These are phyloP conservation scores for Adenanthera pavonina DNA, from an alignment of 306 rosid species.

Conservation along the genomic window DNA sequence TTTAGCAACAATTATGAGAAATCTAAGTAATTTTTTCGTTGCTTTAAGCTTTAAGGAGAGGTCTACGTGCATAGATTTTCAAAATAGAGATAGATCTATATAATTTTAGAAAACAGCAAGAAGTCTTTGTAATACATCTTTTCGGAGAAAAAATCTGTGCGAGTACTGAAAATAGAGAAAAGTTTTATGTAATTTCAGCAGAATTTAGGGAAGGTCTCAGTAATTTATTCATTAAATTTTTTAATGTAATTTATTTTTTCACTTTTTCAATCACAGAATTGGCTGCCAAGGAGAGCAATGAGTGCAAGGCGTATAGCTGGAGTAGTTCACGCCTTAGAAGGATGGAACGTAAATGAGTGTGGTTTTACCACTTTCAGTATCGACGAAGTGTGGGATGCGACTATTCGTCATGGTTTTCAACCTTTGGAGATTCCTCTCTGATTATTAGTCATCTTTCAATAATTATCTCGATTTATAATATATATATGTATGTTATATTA, in stretches of 20 bases:
- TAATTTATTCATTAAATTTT: not conserved
- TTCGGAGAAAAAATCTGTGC: too few species aligned
- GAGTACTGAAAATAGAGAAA: too few species aligned
- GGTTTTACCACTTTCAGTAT: not conserved
- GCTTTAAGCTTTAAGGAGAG: too few species aligned
- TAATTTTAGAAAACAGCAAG: too few species aligned
- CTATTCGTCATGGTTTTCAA: conserved; percentile 9
- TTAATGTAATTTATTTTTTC: not conserved
- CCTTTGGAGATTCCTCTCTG: not conserved
- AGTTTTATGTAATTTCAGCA: too few species aligned
- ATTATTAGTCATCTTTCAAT: not conserved
- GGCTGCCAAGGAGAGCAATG: conserved; percentile 12
- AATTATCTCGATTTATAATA: not conserved
- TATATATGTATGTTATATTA: too few species aligned
- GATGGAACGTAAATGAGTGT: not conserved
- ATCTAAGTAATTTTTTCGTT: too few species aligned
- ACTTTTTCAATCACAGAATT: not conserved
- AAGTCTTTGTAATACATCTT: too few species aligned
- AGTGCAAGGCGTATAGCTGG: conserved; percentile 17
- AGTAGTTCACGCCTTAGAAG: conserved; percentile 15
- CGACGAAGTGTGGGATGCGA: not conserved
- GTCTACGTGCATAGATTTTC: too few species aligned
- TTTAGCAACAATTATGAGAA: too few species aligned
- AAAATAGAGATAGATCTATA: too few species aligned
- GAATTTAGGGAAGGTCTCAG: too few species aligned